These are phyloP conservation scores for Diaporthe helianthi DNA, from an alignment of 2,329 filamentous ascomycete genomes.

Conservation along the genomic window DNA sequence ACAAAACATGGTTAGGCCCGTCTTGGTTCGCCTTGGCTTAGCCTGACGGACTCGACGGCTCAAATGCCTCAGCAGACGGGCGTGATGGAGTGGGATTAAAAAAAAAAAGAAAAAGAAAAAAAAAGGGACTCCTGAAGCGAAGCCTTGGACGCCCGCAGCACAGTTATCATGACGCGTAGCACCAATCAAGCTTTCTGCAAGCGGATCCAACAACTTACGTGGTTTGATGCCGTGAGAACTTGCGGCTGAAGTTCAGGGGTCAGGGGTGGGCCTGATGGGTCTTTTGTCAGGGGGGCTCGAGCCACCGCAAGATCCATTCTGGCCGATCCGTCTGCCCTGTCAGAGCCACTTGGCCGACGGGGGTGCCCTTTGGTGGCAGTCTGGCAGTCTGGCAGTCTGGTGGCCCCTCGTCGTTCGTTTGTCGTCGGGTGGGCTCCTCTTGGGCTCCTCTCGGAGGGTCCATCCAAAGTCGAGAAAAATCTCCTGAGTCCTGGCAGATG, in stretches of 20 bases:
- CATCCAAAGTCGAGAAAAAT: slow-evolving; percentile 19
- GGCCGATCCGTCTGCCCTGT: slow-evolving; percentile 23
- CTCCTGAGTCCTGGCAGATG: slow-evolving; percentile 21
- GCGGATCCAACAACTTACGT: slow-evolving; percentile 22
- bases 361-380: not conserved
- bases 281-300: slow-evolving; percentile 30
- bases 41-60: too few species aligned
- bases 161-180: slow-evolving; percentile 18
- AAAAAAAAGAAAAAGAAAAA: not conserved
- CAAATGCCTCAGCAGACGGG: not conserved
- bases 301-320: slow-evolving; percentile 27
- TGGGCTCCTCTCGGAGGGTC: not conserved
- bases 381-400: not conserved
- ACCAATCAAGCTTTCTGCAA: slow-evolving; percentile 17
- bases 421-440: too few species aligned
- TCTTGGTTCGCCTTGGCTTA: too few species aligned
- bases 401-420: not conserved
- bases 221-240: slow-evolving; percentile 28
- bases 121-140: slow-evolving; percentile 1
- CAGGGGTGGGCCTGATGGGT: slow-evolving; percentile 27
- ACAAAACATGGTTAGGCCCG: slow-evolving; percentile 1
- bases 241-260: slow-evolving; percentile 33
- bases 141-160: not conserved
- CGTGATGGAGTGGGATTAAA: not conserved
- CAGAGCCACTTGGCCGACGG: slow-evolving; percentile 25